Base-by-base conservation (phyloP, 2,329 filamentous ascomycete species). In the Cytospora mali region DNA sequence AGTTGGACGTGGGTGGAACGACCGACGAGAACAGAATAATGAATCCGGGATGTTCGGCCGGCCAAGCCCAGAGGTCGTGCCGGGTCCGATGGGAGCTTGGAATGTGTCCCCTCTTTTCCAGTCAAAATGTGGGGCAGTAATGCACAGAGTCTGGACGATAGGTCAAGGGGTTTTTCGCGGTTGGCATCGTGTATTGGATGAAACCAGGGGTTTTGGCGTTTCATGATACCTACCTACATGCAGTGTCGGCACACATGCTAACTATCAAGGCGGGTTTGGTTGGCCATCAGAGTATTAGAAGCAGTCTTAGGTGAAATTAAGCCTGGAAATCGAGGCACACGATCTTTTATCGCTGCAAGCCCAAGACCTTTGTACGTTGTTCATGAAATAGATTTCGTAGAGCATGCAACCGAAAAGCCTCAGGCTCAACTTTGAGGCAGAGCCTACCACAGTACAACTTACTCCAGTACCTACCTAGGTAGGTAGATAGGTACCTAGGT, bases 141-240 rank as follows among this genome's bases (percentile, higher is more conserved):
- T 58, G 21, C 39, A 48, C 49, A 58, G 29, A 48, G 39, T 42
- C 54, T 28, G 18, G 39, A 35, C 54, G 54, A 64, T 42, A 58
- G 62, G 58, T 29, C 57, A 46, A 28, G 52, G 58, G 54, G 51
- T 50, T 60, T 51, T 62, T 60, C 11, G 42, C 58, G 53, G 59
- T 35, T 62, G 18, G 29, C 60, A 58, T 56, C 58, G 42, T 52
- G 46, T 53, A 58, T 53, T 48, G 58, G 50, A 49, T 52, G 35
- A 54, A 58, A 52, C 54, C 58, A 62, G 54, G 58, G 58, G 31
- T 52, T 57, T 55, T 35, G 62, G 62, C 62, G 58, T 64, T 62
- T 64, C 62, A 64, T 39, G 54, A 62, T 64, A 61, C 39, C 58
- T 27, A 54, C 49, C 50, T 25, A 46, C 13, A 49, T 54, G 58